These are phyloP conservation scores for Pythium chondricola DNA, from an alignment of 352 stramenopile genomes.

Conservation along the genomic window DNA sequence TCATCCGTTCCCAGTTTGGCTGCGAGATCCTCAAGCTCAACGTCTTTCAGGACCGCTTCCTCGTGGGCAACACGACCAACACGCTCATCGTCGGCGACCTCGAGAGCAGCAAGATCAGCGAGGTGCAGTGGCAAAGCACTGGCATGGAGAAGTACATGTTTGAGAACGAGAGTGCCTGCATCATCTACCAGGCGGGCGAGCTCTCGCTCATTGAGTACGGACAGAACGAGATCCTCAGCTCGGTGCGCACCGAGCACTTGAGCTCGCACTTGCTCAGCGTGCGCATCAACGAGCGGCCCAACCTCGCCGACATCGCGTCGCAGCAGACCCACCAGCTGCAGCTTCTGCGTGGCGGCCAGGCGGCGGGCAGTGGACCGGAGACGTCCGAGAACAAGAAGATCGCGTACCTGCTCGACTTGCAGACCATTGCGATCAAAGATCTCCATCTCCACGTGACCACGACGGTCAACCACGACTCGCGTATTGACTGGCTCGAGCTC, in stretches of 20 bases:
- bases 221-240: slow-evolving; percentile 88
- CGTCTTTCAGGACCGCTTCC: slow-evolving; percentile 90
- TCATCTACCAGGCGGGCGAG: slow-evolving; percentile 91
- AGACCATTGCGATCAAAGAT: slow-evolving; percentile 90
- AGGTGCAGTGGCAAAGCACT: slow-evolving; percentile 88
- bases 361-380: slow-evolving; percentile 10
- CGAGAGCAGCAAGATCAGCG: slow-evolving; percentile 87
- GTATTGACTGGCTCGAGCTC: slow-evolving; percentile 93
- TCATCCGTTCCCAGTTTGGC: slow-evolving; percentile 86
- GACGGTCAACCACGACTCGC: slow-evolving; percentile 89
- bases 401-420: slow-evolving; percentile 89
- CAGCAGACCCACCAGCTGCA: slow-evolving; percentile 20
- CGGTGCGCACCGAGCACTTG: slow-evolving; percentile 88
- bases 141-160: slow-evolving; percentile 93
- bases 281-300: slow-evolving; percentile 88
- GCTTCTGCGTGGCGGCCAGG: slow-evolving; percentile 9
- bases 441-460: slow-evolving; percentile 69
- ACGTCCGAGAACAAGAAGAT: slow-evolving; percentile 90
- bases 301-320: slow-evolving; percentile 23
- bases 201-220: slow-evolving; percentile 93
- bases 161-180: slow-evolving; percentile 88
- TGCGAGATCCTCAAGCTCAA: slow-evolving; percentile 94
- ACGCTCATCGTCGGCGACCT: slow-evolving; percentile 91
- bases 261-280: slow-evolving; percentile 91
- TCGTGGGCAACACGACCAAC: slow-evolving; percentile 90